Percentiles rank a stretch among this genome's conserved stretches.
These are phyloP conservation scores for Casuarina equisetifolia DNA, from an alignment of 306 rosid species.

Conservation along the genomic window DNA sequence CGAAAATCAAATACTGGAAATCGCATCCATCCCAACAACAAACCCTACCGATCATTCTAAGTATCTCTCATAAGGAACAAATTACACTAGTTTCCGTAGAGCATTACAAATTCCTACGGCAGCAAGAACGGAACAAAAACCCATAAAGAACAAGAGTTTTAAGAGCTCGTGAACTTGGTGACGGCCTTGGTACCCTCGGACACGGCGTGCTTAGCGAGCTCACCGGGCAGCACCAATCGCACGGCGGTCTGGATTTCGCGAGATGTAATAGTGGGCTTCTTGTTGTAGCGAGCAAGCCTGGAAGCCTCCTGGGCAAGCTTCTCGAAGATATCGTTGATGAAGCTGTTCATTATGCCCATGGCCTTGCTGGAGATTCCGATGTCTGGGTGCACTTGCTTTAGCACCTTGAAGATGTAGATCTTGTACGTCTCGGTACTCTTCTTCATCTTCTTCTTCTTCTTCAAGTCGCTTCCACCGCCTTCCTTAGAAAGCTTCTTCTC, in stretches of 20 bases:
- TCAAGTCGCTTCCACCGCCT: conserved; percentile 38
- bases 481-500: conserved; percentile 83
- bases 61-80: neutral
- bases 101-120: too few species aligned
- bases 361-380: conserved; percentile 83
- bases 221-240: conserved; percentile 71
- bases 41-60: too few species aligned
- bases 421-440: conserved; percentile 73
- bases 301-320: conserved; percentile 76
- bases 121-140: neutral
- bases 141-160: neutral
- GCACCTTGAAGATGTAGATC: conserved; percentile 80
- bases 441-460: conserved; percentile 71
- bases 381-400: conserved; percentile 76
- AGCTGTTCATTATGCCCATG: conserved; percentile 84
- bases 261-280: conserved; percentile 73
- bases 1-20: too few species aligned
- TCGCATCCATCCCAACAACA: too few species aligned
- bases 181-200: conserved; percentile 85
- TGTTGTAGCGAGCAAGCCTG: conserved; percentile 62
- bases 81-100: neutral
- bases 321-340: conserved; percentile 78
- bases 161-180: conserved; percentile 75
- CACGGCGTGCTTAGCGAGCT: conserved; percentile 74
- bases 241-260: conserved; percentile 80